Conservation (phyloP, 352 stramenopile species). For the Phytopythium helicoides region DNA sequence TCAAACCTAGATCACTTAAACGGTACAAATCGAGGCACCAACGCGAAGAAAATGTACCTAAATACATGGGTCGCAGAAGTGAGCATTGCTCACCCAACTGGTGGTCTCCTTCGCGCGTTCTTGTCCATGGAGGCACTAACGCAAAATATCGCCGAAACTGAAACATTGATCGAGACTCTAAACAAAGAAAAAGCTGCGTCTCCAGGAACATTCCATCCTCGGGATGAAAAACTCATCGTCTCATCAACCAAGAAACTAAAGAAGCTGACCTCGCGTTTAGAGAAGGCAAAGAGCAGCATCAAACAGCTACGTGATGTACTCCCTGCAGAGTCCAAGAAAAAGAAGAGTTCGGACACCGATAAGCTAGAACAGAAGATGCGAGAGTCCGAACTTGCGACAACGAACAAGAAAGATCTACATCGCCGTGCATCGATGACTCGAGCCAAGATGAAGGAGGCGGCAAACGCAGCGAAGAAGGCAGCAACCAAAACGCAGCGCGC, state of each 20-base stretch:
- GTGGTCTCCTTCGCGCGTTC: conserved; percentile 68
- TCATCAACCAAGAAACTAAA: conserved; percentile 19
- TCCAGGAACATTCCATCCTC: conserved; percentile 13
- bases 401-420: neutral
- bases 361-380: conserved; percentile 6
- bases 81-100: conserved; percentile 71
- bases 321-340: too few species aligned
- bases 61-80: conserved; percentile 88
- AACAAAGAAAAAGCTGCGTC: conserved; percentile 20
- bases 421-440: neutral
- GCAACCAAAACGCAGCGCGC: conserved; percentile 24
- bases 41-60: conserved; percentile 73
- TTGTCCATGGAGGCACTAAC: conserved; percentile 70
- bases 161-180: conserved; percentile 49
- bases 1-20: conserved; percentile 67
- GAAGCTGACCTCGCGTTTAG: conserved; percentile 27
- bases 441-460: conserved; percentile 7
- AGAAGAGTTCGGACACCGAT: too few species aligned
- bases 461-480: conserved; percentile 17
- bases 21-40: conserved; percentile 13
- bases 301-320: conserved; percentile 28
- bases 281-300: conserved; percentile 61
- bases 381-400: too few species aligned
- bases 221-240: conserved; percentile 39
- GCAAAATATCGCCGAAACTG: conserved; percentile 48